Percentiles rank a stretch among this genome's conserved stretches.
phyloP scores from a whole-genome alignment of 495 filamentous ascomycete genomes.

The Pseudotulostoma volvatum region DNA sequence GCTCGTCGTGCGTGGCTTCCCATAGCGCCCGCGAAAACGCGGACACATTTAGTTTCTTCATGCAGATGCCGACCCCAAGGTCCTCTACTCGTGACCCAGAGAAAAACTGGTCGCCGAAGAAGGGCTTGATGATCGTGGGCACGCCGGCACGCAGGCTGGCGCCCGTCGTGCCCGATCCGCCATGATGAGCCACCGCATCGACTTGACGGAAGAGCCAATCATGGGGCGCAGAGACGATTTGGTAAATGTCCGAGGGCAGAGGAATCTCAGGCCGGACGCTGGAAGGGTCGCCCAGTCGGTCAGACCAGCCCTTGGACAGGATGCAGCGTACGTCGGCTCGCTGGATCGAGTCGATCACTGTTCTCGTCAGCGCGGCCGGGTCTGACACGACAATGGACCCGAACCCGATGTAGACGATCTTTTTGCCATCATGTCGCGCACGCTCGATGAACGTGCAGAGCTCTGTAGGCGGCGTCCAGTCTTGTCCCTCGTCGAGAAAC shows the following conservation, averaged over 20 bases:
- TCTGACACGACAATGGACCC: slow-evolving; percentile 93
- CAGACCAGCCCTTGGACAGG: slow-evolving; percentile 98
- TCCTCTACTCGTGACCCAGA: slow-evolving; percentile 82
- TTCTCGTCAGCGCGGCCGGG: slow-evolving; percentile 68
- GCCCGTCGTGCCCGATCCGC: slow-evolving; percentile 88
- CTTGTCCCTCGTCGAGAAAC: slow-evolving; percentile 75
- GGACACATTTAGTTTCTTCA: slow-evolving; percentile 75
- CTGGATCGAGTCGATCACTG: slow-evolving; percentile 74
- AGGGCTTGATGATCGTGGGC: slow-evolving; percentile 89
- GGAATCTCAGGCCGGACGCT: slow-evolving; percentile 46
- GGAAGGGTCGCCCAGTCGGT: slow-evolving; percentile 51
- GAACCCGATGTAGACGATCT: slow-evolving; percentile 92
- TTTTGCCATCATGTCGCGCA: slow-evolving; percentile 68
- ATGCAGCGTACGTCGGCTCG: slow-evolving; percentile 94
- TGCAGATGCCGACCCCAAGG: slow-evolving; percentile 74
- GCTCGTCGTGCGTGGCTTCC: slow-evolving; percentile 73
- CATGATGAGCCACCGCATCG: slow-evolving; percentile 88
- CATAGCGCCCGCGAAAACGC: slow-evolving; percentile 76
- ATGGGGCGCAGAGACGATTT: slow-evolving; percentile 82
- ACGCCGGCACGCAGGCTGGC: slow-evolving; percentile 84
- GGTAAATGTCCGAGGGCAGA: slow-evolving; percentile 65
- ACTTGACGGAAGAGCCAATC: slow-evolving; percentile 94
- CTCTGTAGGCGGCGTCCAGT: slow-evolving; percentile 60
- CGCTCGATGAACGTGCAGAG: slow-evolving; percentile 63
- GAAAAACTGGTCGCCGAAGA: slow-evolving; percentile 97